Evolutionary conservation across 106 monocot genomes (phyloP).

Genomic region (Vanilla planifolia): DNA sequence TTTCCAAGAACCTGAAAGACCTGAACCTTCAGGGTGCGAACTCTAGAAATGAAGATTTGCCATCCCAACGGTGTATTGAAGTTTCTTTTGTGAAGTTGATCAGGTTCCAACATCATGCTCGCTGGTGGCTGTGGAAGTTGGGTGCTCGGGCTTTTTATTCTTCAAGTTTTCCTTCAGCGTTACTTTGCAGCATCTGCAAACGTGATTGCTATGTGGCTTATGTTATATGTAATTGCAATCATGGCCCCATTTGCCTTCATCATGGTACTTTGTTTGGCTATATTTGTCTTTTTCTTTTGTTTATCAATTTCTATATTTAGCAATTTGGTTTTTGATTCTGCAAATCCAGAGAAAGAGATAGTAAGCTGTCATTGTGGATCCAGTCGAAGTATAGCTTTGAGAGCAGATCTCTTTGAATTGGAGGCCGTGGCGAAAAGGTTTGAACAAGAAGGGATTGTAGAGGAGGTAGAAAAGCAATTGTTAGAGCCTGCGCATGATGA

Average conservation of each 20-base stretch:
- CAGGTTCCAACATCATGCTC: slow-evolving; percentile 40
- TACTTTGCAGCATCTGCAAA: slow-evolving; percentile 42
- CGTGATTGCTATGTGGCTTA: slow-evolving; percentile 60
- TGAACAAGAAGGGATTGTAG: slow-evolving; percentile 36
- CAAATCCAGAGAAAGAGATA: slow-evolving; percentile 25
- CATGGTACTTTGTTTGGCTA: slow-evolving; percentile 32
- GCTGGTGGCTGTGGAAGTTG: slow-evolving; percentile 34
- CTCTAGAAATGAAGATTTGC: slow-evolving; percentile 22
- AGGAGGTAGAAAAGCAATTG: slow-evolving; percentile 15
- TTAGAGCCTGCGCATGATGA: slow-evolving; percentile 15
- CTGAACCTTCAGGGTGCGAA: not conserved
- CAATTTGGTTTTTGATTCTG: slow-evolving; percentile 4
- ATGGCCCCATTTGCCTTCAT: slow-evolving; percentile 48
- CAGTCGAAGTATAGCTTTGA: slow-evolving; percentile 16
- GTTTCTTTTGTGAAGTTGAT: slow-evolving; percentile 64
- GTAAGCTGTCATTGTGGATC: slow-evolving; percentile 33
- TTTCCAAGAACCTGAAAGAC: slow-evolving; percentile 20
- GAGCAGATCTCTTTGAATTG: slow-evolving; percentile 33
- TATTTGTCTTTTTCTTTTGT: not conserved
- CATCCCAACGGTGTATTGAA: slow-evolving; percentile 28
- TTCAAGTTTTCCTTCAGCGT: slow-evolving; percentile 16
- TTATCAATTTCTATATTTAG: not conserved
- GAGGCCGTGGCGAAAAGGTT: slow-evolving; percentile 34
- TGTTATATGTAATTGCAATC: slow-evolving; percentile 40
- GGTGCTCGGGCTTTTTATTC: slow-evolving; percentile 23